phyloP scores from a whole-genome alignment of 108 stramenopile species.

The Stephanodiscus triporus region DNA sequence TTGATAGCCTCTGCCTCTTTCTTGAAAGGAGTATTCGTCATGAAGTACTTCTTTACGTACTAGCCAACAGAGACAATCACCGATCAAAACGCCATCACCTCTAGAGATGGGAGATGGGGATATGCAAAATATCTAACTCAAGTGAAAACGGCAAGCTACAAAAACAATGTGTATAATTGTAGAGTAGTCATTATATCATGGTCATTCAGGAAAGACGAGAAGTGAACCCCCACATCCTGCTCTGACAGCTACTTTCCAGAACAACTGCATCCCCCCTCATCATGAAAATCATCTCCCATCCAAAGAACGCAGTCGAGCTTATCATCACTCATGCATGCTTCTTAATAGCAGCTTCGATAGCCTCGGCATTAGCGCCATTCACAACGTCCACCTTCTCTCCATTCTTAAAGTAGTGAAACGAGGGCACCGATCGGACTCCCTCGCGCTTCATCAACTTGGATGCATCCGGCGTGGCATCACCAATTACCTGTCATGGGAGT shows the following conservation, averaged over 20 bases:
- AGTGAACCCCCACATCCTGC: not conserved
- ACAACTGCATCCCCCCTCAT: not conserved
- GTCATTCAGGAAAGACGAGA: not conserved
- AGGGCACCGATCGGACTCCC: slow-evolving; percentile 87
- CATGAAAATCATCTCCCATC: not conserved
- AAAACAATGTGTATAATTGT: not conserved
- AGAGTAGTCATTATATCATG: slow-evolving; percentile 5
- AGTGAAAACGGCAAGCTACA: not conserved
- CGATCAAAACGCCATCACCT: no score
- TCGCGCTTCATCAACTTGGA: slow-evolving; percentile 89
- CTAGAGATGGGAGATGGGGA: no score
- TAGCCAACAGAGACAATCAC: no score
- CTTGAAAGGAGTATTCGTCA: no score
- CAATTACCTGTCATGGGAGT: slow-evolving; percentile 63
- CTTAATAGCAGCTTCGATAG: slow-evolving; percentile 86
- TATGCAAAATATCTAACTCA: no score
- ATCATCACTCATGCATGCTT: slow-evolving; percentile 55
- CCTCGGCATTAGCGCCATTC: slow-evolving; percentile 89
- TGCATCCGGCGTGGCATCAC: slow-evolving; percentile 79
- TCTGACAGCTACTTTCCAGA: not conserved
- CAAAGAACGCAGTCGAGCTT: not conserved
- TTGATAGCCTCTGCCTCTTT: no score
- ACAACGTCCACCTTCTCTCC: slow-evolving; percentile 90
- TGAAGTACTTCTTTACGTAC: no score
- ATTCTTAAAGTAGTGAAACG: slow-evolving; percentile 87